Percentiles rank a stretch among this genome's conserved stretches.
Evolutionary conservation across 2,329 filamentous ascomycete species (phyloP).

Genomic region (Sporothrix euskadiensis): DNA sequence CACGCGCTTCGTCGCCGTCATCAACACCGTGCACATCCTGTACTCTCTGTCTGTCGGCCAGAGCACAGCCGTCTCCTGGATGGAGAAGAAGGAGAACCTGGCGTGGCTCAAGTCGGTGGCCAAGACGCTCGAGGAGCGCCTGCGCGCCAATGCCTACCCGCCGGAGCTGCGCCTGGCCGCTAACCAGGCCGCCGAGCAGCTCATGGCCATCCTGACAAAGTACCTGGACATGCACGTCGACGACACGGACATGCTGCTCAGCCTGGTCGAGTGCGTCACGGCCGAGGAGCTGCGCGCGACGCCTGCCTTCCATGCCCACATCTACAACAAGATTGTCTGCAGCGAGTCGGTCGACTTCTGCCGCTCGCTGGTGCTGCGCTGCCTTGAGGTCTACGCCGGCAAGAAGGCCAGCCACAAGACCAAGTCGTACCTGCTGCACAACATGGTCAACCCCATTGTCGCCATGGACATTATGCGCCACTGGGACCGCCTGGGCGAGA

Average conservation of each 20-base stretch:
- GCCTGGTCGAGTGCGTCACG: slow-evolving; percentile 79
- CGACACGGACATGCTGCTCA: slow-evolving; percentile 81
- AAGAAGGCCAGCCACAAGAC: slow-evolving; percentile 80
- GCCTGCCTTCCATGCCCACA: slow-evolving; percentile 74
- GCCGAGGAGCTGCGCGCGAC: slow-evolving; percentile 77
- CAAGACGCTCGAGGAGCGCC: slow-evolving; percentile 74
- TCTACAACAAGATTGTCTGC: slow-evolving; percentile 81
- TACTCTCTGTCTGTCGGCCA: slow-evolving; percentile 64
- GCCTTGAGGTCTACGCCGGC: slow-evolving; percentile 81
- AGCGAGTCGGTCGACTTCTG: slow-evolving; percentile 85
- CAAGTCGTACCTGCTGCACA: slow-evolving; percentile 88
- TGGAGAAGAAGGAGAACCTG: slow-evolving; percentile 68
- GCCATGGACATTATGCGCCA: slow-evolving; percentile 93
- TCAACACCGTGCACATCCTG: slow-evolving; percentile 86
- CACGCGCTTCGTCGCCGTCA: slow-evolving; percentile 65
- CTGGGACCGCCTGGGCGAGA: slow-evolving; percentile 62
- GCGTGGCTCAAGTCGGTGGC: slow-evolving; percentile 66
- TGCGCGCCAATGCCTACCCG: slow-evolving; percentile 69
- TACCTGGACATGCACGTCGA: slow-evolving; percentile 73
- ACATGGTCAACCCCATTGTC: slow-evolving; percentile 92
- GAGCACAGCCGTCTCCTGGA: slow-evolving; percentile 57
- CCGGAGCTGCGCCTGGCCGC: slow-evolving; percentile 76
- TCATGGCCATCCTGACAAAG: slow-evolving; percentile 81
- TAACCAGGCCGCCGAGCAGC: slow-evolving; percentile 83
- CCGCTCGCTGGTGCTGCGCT: slow-evolving; percentile 77